Evolutionary conservation across 495 filamentous ascomycete genomes (phyloP).

Genomic region (Penicillium riverlandense): DNA sequence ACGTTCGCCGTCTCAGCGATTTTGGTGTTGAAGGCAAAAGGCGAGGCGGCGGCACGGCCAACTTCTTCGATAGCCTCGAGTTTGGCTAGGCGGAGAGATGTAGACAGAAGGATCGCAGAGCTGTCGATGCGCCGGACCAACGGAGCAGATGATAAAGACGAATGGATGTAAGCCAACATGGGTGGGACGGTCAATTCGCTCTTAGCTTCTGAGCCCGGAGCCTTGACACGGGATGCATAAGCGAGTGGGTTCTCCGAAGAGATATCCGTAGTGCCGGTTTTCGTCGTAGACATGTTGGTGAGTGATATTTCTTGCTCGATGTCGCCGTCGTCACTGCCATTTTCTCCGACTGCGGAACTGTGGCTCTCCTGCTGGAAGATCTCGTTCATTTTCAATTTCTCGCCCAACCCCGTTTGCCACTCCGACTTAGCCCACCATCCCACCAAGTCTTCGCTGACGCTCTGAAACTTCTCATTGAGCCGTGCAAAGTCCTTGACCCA

Average conservation of each 20-base stretch:
- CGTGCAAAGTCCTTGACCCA: constrained; percentile 83
- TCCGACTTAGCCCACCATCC: constrained; percentile 92
- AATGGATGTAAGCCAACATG: not conserved
- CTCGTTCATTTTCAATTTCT: constrained; percentile 66
- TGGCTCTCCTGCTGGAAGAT: constrained; percentile 45
- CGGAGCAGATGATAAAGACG: constrained; percentile 51
- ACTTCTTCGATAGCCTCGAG: constrained; percentile 60
- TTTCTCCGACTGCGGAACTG: constrained; percentile 18
- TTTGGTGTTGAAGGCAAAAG: constrained; percentile 69
- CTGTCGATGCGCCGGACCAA: constrained; percentile 86
- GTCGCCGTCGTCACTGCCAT: constrained; percentile 33
- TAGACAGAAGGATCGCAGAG: constrained; percentile 65
- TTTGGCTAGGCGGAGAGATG: constrained; percentile 82
- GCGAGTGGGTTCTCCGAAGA: constrained; percentile 4
- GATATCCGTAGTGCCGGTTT: constrained; percentile 40
- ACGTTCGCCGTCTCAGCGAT: constrained; percentile 73
- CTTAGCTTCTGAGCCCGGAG: constrained; percentile 5
- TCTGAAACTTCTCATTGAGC: constrained; percentile 72
- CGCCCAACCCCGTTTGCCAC: constrained; percentile 76
- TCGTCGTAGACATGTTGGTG: constrained; percentile 54
- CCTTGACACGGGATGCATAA: constrained; percentile 41
- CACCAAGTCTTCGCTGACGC: constrained; percentile 82
- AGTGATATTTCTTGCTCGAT: constrained; percentile 42
- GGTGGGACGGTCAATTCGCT: constrained; percentile 3
- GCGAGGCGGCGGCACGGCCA: constrained; percentile 49